Evolutionary conservation across 306 rosid genomes (phyloP), one percentile per base, ranked within the genome.

Genomic region (Betula pendula): DNA sequence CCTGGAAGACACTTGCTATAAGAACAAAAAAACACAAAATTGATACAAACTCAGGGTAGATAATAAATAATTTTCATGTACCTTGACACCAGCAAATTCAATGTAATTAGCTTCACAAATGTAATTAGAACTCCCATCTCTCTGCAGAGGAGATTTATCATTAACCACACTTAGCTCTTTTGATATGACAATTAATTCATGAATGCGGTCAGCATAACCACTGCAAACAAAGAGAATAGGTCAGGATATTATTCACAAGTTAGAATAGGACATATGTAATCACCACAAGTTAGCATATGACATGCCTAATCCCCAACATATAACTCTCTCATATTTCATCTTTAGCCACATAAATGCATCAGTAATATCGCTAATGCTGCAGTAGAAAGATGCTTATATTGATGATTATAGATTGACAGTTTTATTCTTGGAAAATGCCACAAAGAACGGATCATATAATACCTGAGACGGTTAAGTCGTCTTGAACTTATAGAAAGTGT

Each of bases 131-230:
- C 84, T 82, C 71, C 85, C 89, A 68, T 80, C 68, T 79, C 82
- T 90, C 75, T 81, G 89, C 72, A 81, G 85, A 10, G 88, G 81
- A 76, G 95, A 83, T 73, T 78, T 88, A 71, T 88, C 87, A 80
- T 81, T 84, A 71, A 73, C 89, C 72, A 81, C 53, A 78, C 89
- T 86, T 73, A 96, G 89, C 86, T 96, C 99, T 84, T 88, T 89
- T 82, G 99, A 88, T 76, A 92, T 82, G 81, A 74, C 85, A 84
- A 96, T 77, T 82, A 96, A 69, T 81, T 96, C 99, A 78, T 91
- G 88, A 82, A 96, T 92, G 69, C 98, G 98, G 80, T 89, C 96
- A 25, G 99, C 99, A 82, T 87, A 96, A 78, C 99, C 99, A 85
- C 99, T 96, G 88, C 48, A 81, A 83, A 56, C 68, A 73, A 75